These are phyloP conservation scores for Eleusine indica DNA, from an alignment of 176 grass and related monocot species.

Conservation along the genomic window DNA sequence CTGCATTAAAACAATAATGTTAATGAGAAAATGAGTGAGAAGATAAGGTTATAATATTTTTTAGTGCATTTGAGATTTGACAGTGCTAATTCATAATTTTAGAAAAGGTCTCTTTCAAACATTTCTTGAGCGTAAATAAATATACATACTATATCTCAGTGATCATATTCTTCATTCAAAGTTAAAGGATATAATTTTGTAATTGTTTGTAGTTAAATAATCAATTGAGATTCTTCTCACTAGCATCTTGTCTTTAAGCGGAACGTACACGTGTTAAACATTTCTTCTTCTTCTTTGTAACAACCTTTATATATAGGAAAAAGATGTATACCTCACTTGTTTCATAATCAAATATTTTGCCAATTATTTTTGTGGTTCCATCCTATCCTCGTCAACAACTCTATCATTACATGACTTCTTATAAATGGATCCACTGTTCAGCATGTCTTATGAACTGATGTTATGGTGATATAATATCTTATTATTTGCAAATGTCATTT, in stretches of 20 bases:
- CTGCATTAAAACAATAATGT: background rate
- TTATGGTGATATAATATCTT: slow-evolving; percentile 16
- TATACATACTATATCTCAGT: background rate
- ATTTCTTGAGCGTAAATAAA: background rate
- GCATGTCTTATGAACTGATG: slow-evolving; percentile 8
- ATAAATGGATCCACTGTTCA: background rate
- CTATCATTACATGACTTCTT: background rate
- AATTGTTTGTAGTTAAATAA: background rate
- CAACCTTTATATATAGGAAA: no score
- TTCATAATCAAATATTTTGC: background rate
- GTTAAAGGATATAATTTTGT: background rate
- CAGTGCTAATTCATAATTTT: background rate
- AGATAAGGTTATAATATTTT: background rate
- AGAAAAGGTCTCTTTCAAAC: background rate
- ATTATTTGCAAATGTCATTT: background rate
- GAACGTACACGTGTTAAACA: background rate
- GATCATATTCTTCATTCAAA: background rate
- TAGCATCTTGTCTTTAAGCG: background rate
- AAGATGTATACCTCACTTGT: background rate
- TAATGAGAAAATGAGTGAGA: background rate
- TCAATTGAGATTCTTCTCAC: background rate
- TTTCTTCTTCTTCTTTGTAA: background rate
- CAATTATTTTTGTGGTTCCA: slow-evolving; percentile 2
- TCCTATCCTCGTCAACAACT: slow-evolving; percentile 8
- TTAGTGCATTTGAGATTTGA: background rate